A percentile compares a stretch with the other conserved stretches of the same genome.
These are phyloP conservation scores for Beauveria varroae DNA, from an alignment of 2,329 filamentous ascomycete species.

Conservation along the genomic window DNA sequence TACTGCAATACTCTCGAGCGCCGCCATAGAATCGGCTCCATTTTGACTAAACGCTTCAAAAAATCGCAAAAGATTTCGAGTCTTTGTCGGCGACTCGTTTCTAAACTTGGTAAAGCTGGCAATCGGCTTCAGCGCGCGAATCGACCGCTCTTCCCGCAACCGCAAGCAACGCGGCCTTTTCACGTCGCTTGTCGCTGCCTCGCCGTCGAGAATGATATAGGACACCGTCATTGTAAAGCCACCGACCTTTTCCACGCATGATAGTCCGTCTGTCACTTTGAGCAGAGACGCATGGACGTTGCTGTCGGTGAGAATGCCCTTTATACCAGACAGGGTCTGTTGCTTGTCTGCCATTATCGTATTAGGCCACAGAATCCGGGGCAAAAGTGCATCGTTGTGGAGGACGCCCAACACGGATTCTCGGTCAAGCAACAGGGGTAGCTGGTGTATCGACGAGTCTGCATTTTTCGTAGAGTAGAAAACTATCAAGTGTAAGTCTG, in stretches of 20 bases:
- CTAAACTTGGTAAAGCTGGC: background rate
- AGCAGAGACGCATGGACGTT: background rate
- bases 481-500: background rate
- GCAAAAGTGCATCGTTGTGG: background rate
- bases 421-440: background rate
- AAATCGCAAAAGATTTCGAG: background rate
- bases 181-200: background rate
- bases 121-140: background rate
- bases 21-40: background rate
- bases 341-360: background rate
- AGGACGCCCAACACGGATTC: background rate
- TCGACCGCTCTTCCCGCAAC: background rate
- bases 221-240: constrained; percentile 7
- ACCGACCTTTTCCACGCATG: background rate
- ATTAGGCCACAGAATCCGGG: background rate
- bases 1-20: background rate
- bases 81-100: background rate
- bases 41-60: background rate
- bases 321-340: background rate
- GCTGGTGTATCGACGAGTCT: background rate
- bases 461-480: background rate
- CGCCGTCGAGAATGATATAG: background rate
- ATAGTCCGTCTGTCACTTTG: background rate
- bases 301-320: background rate
- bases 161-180: background rate